These are phyloP conservation scores for Didymella segeticola DNA, from an alignment of 2,329 filamentous ascomycete genomes.

Conservation along the genomic window DNA sequence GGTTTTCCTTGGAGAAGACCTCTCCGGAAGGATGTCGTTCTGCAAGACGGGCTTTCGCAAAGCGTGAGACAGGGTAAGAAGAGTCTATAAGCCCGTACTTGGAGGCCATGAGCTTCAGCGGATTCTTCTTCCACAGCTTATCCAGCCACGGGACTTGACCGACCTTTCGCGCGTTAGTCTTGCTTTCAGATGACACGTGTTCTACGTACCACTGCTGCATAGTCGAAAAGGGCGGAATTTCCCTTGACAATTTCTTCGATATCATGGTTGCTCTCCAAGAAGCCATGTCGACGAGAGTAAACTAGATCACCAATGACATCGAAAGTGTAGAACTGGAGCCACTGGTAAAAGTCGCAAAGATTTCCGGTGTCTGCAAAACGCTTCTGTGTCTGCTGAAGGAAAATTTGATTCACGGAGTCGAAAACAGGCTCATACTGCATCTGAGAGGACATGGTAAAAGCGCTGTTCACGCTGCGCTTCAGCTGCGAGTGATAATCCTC, in stretches of 20 bases:
- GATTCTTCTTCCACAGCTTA: neutral
- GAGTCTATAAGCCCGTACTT: neutral
- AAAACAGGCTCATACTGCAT: neutral
- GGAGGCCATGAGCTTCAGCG: neutral
- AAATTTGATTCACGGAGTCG: neutral
- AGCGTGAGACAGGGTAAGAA: neutral
- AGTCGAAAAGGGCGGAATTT: neutral
- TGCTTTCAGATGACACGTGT: neutral
- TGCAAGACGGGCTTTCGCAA: neutral
- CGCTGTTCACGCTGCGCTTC: neutral
- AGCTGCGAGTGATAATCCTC: neutral
- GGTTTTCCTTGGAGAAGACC: neutral
- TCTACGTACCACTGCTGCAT: neutral
- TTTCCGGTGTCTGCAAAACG: neutral
- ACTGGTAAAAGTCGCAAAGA: neutral
- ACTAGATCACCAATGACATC: neutral
- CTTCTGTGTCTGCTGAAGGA: neutral
- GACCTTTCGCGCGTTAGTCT: neutral
- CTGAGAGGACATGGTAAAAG: neutral
- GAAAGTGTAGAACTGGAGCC: neutral
- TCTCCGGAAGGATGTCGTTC: neutral
- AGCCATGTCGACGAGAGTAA: neutral
- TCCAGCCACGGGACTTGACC: neutral
- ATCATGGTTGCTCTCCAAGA: neutral
- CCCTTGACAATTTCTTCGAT: neutral